These are phyloP conservation scores for Rhododendron ovatum DNA, from an alignment of 148 eudicot species.

Conservation along the genomic window DNA sequence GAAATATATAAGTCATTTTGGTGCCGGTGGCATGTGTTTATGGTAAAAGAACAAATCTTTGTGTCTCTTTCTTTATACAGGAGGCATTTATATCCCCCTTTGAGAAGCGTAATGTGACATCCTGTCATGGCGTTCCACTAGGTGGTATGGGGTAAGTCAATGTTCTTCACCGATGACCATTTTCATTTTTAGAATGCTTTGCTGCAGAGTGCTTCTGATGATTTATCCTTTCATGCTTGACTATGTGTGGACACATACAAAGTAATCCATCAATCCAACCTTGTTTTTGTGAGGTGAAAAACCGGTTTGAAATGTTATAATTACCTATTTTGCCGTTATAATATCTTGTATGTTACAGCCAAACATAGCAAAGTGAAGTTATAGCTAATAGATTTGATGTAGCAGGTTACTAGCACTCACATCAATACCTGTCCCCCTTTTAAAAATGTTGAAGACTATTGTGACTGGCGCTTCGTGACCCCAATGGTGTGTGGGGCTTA, in stretches of 20 bases:
- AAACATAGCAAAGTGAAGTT: neutral
- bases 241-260: neutral
- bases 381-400: neutral
- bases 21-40: neutral
- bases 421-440: neutral
- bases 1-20: neutral
- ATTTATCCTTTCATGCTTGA: neutral
- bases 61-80: slow-evolving; percentile 31
- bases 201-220: neutral
- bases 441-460: neutral
- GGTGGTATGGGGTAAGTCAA: slow-evolving; percentile 87
- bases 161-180: neutral
- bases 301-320: neutral
- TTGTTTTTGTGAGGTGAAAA: neutral
- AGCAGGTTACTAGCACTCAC: neutral
- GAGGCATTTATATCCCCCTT: slow-evolving; percentile 64
- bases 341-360: neutral
- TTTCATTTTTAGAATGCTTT: neutral
- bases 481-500: neutral
- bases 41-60: neutral
- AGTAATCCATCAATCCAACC: neutral
- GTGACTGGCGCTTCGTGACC: neutral
- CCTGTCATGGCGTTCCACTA: slow-evolving; percentile 84
- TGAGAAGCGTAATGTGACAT: slow-evolving; percentile 44
- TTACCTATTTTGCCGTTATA: neutral